These are phyloP conservation scores for Fragilaria radians DNA, from an alignment of 108 stramenopile species.

Conservation along the genomic window DNA sequence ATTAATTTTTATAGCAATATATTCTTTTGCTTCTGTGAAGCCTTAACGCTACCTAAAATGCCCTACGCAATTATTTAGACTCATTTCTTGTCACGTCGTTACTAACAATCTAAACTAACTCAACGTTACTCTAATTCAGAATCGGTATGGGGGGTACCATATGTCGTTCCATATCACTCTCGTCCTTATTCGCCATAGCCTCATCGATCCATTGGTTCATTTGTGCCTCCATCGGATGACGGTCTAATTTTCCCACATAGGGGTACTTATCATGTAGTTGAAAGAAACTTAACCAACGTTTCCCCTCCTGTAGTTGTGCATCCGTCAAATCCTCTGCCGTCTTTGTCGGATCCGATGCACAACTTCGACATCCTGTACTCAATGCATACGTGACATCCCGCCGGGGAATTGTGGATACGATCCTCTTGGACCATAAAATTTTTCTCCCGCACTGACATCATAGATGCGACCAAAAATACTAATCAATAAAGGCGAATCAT, in stretches of 20 bases:
- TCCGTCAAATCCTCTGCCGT: conserved; percentile 42
- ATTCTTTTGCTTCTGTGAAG: no score
- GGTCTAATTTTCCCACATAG: conserved; percentile 37
- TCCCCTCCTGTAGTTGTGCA: conserved; percentile 52
- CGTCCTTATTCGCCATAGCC: neutral
- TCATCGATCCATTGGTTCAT: neutral
- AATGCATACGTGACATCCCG: conserved; percentile 66
- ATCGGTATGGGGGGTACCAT: neutral
- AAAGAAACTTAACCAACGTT: conserved; percentile 69
- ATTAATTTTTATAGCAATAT: no score
- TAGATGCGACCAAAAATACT: conserved; percentile 67
- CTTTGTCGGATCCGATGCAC: conserved; percentile 33
- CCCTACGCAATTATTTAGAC: no score
- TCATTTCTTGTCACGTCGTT: no score
- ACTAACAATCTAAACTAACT: no score
- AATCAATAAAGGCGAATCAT: conserved; percentile 51
- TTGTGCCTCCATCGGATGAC: neutral
- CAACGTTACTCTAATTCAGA: neutral
- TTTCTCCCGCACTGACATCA: conserved; percentile 54
- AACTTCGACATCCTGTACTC: conserved; percentile 54
- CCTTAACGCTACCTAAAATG: no score
- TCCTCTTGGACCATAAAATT: conserved; percentile 58
- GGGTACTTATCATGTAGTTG: conserved; percentile 76
- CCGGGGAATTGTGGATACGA: conserved; percentile 68
- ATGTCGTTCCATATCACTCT: neutral